These are phyloP conservation scores for Aegilops longissima DNA, from an alignment of 176 grass and related monocot species.

Conservation along the genomic window DNA sequence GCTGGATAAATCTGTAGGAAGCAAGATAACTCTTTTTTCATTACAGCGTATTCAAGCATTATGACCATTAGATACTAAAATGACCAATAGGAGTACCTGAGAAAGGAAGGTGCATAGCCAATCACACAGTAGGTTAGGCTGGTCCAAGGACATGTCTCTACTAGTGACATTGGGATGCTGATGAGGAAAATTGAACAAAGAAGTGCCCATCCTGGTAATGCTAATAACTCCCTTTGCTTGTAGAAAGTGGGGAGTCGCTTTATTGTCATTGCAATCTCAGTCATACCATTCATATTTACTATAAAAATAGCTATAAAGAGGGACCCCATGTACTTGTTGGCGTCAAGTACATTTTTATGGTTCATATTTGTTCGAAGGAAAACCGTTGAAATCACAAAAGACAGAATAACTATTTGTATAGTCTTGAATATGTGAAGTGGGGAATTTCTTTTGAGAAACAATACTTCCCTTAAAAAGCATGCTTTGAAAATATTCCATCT, in stretches of 20 bases:
- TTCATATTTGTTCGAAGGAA: constrained; percentile 60
- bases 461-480: constrained; percentile 71
- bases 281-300: constrained; percentile 80
- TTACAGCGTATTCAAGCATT: background rate
- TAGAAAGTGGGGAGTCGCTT: constrained; percentile 79
- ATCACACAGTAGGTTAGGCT: constrained; percentile 79
- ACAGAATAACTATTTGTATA: constrained; percentile 56
- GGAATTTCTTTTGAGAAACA: constrained; percentile 67
- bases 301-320: constrained; percentile 49
- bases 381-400: constrained; percentile 67
- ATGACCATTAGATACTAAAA: background rate
- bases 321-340: constrained; percentile 70
- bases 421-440: constrained; percentile 72
- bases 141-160: constrained; percentile 72
- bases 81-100: constrained; percentile 46
- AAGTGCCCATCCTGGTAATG: constrained; percentile 71
- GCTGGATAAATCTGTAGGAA: constrained; percentile 61
- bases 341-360: constrained; percentile 54
- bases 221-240: constrained; percentile 78
- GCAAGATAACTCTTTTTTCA: background rate
- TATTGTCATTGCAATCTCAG: constrained; percentile 73
- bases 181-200: constrained; percentile 67
- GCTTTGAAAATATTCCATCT: constrained; percentile 62
- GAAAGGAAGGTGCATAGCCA: constrained; percentile 62
- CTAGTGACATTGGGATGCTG: constrained; percentile 59